Evolutionary conservation across 768 basidiomycete genomes (phyloP).

Genomic region (Kwoniella sp.): DNA sequence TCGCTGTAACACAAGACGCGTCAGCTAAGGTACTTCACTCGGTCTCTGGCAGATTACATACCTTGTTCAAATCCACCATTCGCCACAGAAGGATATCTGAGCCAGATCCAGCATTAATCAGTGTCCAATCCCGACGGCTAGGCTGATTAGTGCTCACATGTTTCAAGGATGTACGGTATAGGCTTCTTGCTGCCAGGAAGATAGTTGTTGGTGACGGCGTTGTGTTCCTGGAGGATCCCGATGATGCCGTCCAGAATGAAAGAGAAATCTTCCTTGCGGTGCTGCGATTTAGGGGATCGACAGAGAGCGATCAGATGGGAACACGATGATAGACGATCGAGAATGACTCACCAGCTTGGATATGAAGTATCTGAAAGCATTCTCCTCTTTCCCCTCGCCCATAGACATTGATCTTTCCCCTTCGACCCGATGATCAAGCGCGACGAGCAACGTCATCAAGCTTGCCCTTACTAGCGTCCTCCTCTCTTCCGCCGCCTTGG

Average conservation of each 20-base stretch:
- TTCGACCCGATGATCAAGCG: slow-evolving; percentile 53
- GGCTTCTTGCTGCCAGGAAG: slow-evolving; percentile 84
- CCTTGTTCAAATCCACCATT: slow-evolving; percentile 89
- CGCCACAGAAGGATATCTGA: slow-evolving; percentile 70
- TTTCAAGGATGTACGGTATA: slow-evolving; percentile 79
- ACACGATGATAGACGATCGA: not conserved
- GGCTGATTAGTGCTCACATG: slow-evolving; percentile 63
- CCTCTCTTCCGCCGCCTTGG: slow-evolving; percentile 78
- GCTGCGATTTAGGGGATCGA: slow-evolving; percentile 61
- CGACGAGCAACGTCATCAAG: slow-evolving; percentile 69
- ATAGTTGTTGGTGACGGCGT: slow-evolving; percentile 70
- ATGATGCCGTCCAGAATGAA: slow-evolving; percentile 77
- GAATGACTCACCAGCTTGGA: slow-evolving; percentile 72
- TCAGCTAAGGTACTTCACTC: not conserved
- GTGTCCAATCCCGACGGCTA: not conserved
- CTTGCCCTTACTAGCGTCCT: slow-evolving; percentile 72
- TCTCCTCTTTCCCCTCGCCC: slow-evolving; percentile 58
- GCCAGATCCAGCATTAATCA: not conserved
- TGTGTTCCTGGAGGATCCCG: slow-evolving; percentile 64
- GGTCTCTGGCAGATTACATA: slow-evolving; percentile 47
- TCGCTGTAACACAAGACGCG: slow-evolving; percentile 64
- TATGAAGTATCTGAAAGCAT: slow-evolving; percentile 88
- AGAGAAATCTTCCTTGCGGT: slow-evolving; percentile 83
- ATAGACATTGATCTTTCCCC: slow-evolving; percentile 18
- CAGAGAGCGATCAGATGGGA: not conserved